Conservation (phyloP, 495 filamentous ascomycete genomes). For the Xylaria flabelliformis region DNA sequence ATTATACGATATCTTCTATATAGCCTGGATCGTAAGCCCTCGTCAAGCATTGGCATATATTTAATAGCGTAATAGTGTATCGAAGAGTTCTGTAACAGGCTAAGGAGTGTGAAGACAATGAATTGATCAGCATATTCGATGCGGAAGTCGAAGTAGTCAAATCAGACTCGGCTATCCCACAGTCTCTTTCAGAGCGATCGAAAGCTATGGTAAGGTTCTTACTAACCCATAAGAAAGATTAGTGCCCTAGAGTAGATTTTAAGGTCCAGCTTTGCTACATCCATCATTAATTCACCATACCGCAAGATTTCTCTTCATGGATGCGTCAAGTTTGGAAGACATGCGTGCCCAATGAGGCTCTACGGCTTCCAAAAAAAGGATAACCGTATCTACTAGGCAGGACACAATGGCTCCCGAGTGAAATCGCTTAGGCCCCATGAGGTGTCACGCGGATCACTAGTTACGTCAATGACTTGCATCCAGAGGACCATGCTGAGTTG, state of each 20-base stretch:
- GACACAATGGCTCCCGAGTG: conserved; percentile 64
- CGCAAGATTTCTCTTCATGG: conserved; percentile 47
- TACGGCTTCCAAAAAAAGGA: neutral
- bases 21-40: neutral
- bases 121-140: neutral
- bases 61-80: conserved; percentile 2
- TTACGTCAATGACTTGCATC: conserved; percentile 71
- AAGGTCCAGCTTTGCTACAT: conserved; percentile 65
- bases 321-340: conserved; percentile 45
- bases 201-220: conserved; percentile 35
- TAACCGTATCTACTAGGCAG: conserved; percentile 8
- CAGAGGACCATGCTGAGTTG: conserved; percentile 48
- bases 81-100: conserved; percentile 3
- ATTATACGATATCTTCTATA: neutral
- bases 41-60: neutral
- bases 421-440: conserved; percentile 52
- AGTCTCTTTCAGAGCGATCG: conserved; percentile 31
- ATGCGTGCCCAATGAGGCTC: neutral
- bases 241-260: conserved; percentile 60
- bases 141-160: conserved; percentile 8
- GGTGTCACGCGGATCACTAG: conserved; percentile 66
- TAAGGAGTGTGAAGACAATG: neutral
- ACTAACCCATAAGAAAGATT: conserved; percentile 58
- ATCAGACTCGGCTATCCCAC: conserved; percentile 15
- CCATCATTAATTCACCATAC: conserved; percentile 61